Evolutionary conservation across 164 flowering plant species (phyloP), one percentile per base, ranked within the genome.

Genomic region (Berberis vulgaris): DNA sequence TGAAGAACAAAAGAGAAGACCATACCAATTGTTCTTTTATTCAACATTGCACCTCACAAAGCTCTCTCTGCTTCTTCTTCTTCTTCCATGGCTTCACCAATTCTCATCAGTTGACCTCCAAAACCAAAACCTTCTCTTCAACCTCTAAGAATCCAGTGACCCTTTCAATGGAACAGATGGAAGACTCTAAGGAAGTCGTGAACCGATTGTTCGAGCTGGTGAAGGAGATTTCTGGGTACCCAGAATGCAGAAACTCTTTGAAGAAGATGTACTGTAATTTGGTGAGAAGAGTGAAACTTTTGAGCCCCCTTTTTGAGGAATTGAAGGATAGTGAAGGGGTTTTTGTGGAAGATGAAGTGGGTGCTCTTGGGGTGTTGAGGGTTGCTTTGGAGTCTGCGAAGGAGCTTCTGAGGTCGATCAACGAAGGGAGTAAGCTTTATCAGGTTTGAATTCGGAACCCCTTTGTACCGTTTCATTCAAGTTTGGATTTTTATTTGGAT

Each of bases 221-320:
- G 67, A 85, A 67, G 71, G 83, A 76, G 68, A 73, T 89, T 59
- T 79, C 83, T 10, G 83, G 61, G 61, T 73, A 82, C 45, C 82
- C 89, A 3, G 96, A 87, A 60, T 87, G 88, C 69, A 70, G 70
- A 26, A 73, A 76, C 71, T 67, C 72, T 0, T 77, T 76, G 53
- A 87, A 76, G 83, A 83, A 72, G 78, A 76, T 83, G 78, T 83
- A 81, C 65, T 60, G 77, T 12, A 81, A 85, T 76, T 76, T 92
- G 64, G 81, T 76, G 6, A 79, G 98, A 52, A 78, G 98, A 68
- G 78, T 92, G 67, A 89, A 86, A 86, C 83, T 92, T 0, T 69
- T 92, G 65, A 81, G 85, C 75, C 96, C 98, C 60, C 71, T 92
- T 41, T 84, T 89, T 61, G 98, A 92, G 73, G 98, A 92, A 64